Evolutionary conservation across 805 yeast genomes (phyloP).

Genomic region (Candida vartiovaarae): DNA sequence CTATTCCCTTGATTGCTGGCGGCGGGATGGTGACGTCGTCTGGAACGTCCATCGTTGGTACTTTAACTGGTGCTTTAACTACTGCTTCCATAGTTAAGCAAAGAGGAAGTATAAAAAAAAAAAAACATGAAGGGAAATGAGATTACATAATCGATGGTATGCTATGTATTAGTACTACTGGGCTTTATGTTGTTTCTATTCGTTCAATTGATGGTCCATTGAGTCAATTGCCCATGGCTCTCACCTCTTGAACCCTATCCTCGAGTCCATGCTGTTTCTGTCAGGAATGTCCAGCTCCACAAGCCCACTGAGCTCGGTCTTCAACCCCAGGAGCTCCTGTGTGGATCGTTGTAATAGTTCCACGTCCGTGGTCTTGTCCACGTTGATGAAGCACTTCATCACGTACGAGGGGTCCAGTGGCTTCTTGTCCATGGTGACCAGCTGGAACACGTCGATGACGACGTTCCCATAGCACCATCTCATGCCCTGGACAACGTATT

Average conservation of each 20-base stretch:
- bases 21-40: conserved; percentile 49
- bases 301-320: conserved; percentile 60
- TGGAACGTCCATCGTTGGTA: conserved; percentile 25
- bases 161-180: too few species aligned
- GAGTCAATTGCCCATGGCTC: background rate
- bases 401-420: conserved; percentile 38
- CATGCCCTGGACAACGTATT: conserved; percentile 54
- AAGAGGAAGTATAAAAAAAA: too few species aligned
- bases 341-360: conserved; percentile 63
- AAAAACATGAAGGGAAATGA: too few species aligned
- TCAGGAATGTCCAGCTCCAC: conserved; percentile 70
- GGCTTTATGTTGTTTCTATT: too few species aligned
- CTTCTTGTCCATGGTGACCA: conserved; percentile 27
- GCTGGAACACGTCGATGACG: conserved; percentile 52
- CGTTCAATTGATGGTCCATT: too few species aligned
- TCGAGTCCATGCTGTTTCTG: conserved; percentile 73
- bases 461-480: conserved; percentile 51
- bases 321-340: conserved; percentile 52
- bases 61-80: background rate
- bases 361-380: conserved; percentile 66
- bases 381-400: conserved; percentile 62
- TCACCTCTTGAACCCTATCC: conserved; percentile 1
- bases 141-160: too few species aligned
- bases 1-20: conserved; percentile 39
- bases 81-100: too few species aligned